Evolutionary conservation across 139 green algal genomes (phyloP).

Genomic region (Tetradesmus lagerheimii): DNA sequence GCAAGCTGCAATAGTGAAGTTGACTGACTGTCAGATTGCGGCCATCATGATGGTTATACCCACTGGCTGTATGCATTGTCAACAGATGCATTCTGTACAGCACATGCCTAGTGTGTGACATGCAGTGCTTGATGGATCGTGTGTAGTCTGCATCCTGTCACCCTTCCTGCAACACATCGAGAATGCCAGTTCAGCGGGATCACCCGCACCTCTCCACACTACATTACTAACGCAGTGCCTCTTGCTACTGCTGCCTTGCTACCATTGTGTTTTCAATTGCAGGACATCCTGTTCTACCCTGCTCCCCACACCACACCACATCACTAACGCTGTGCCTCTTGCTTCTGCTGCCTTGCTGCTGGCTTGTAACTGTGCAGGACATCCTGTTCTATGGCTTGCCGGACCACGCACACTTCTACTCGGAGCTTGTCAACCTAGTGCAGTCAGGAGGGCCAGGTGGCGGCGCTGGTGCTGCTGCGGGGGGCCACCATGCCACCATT

Average conservation of each 20-base stretch:
- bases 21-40: too few species aligned
- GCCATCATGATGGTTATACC: too few species aligned
- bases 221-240: not conserved
- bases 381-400: conserved; percentile 92
- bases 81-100: too few species aligned
- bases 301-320: conserved; percentile 53
- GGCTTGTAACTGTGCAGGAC: conserved; percentile 57
- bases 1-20: too few species aligned
- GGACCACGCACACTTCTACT: conserved; percentile 86
- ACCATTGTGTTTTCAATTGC: not conserved
- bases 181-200: too few species aligned
- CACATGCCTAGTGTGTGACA: too few species aligned
- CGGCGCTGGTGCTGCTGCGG: not conserved
- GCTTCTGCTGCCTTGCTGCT: not conserved
- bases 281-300: conserved; percentile 92
- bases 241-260: not conserved
- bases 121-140: too few species aligned
- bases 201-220: too few species aligned
- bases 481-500: conserved; percentile 57
- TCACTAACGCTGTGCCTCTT: not conserved
- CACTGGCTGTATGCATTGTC: too few species aligned
- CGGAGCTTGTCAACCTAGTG: conserved; percentile 84
- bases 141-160: too few species aligned
- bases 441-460: conserved; percentile 26
- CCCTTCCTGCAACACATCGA: too few species aligned